Conservation (phyloP, 2,329 filamentous ascomycete genomes). For the Canariomyces notabilis region DNA sequence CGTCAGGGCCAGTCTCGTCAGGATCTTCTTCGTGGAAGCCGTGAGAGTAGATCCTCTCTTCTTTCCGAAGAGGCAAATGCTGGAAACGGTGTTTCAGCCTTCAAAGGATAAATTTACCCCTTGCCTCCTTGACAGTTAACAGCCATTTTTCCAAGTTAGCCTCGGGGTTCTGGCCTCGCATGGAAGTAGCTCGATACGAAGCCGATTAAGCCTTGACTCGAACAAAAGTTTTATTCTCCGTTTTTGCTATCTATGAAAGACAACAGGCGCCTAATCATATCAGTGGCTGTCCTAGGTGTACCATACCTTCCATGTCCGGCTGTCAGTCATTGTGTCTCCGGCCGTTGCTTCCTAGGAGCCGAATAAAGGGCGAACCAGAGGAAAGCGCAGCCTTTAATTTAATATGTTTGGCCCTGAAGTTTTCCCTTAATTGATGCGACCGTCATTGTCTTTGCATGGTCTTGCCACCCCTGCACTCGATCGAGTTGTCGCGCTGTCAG, state of each 20-base stretch:
- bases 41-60: slow-evolving; percentile 24
- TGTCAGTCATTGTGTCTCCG: slow-evolving; percentile 24
- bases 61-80: slow-evolving; percentile 26
- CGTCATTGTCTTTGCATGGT: slow-evolving; percentile 19
- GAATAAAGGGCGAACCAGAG: slow-evolving; percentile 24
- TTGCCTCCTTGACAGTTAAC: slow-evolving; percentile 19
- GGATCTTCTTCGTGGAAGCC: slow-evolving; percentile 19
- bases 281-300: slow-evolving; percentile 10
- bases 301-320: slow-evolving; percentile 27
- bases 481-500: slow-evolving; percentile 8
- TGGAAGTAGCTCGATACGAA: slow-evolving; percentile 17
- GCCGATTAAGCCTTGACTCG: slow-evolving; percentile 11
- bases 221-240: slow-evolving; percentile 10
- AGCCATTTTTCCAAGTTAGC: slow-evolving; percentile 30
- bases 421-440: slow-evolving; percentile 25
- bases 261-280: not conserved
- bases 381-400: slow-evolving; percentile 20
- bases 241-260: slow-evolving; percentile 7
- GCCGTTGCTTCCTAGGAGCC: slow-evolving; percentile 16
- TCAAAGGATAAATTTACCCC: slow-evolving; percentile 30
- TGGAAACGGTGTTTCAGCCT: slow-evolving; percentile 30
- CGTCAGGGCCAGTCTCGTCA: slow-evolving; percentile 15
- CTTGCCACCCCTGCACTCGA: slow-evolving; percentile 17
- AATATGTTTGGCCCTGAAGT: slow-evolving; percentile 19
- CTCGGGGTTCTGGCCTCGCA: slow-evolving; percentile 16